Base-by-base conservation (phyloP, 192 early-diverging fungal species). In the Umbelopsis sp. region DNA sequence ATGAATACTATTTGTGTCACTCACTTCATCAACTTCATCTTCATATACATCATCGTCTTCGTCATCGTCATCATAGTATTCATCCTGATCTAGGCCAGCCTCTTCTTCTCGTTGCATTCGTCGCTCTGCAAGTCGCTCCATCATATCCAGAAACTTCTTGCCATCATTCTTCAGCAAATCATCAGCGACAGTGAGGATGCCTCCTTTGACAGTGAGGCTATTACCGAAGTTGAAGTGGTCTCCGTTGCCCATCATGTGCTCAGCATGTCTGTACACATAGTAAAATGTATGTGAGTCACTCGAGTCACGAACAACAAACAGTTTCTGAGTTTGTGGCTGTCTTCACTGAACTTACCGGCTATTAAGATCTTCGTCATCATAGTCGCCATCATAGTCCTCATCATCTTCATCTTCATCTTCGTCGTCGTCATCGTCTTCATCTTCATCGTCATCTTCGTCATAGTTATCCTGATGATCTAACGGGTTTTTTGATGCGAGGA, bases 91-190 rank as follows among this genome's bases (percentile, higher is more conserved):
- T 56, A 38, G 73, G 38, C 68, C 81, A 43, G 54, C 71, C 31
- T 86, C 87, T 65, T 92, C 92, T 65, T 90, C 89, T 21, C 90
- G 88, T 41, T 93, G 91, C 80, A 97, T 92, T 52, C 93, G 92
- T 53, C 92, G 88, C 73, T 96, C 94, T 17, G 96, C 95, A 17
- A 98, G 81, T 22, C 91, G 90, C 78, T 97, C 96, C 96, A 98
- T 97, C 83, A 97, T 90, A 72, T 98, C 95, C 50, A 98, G 85
- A 74, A 98, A 97, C 81, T 96, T 97, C 75, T 90, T 91, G 26
- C 96, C 94, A 77, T 98, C 95, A 44, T 95, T 95, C 52, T 95
- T 93, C 24, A 96, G 80, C 53, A 96, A 89, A 79, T 96, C 93
- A 70, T 96, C 93, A 14, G 93, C 95, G 21, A 96, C 93, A 0